Conservation (phyloP, 208 protist genomes). For the Phytomonas francai region DNA sequence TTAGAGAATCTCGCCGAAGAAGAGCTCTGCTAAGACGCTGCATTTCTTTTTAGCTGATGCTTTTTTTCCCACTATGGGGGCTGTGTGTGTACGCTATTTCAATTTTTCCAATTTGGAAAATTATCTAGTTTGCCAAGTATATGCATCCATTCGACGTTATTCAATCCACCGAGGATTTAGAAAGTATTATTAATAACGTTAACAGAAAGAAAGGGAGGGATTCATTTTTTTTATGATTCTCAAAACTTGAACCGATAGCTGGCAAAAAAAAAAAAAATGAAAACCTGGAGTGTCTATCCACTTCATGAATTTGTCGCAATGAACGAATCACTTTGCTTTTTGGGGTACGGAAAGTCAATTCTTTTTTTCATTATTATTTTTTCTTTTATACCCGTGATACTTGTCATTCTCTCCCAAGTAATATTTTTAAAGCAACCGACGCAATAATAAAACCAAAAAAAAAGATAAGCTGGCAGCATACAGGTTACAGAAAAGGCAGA, state of each 20-base stretch:
- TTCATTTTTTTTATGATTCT: neutral
- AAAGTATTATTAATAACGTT: slow-evolving; percentile 3
- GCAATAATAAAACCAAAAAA: no score
- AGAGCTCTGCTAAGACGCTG: slow-evolving; percentile 15
- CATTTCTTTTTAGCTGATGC: slow-evolving; percentile 9
- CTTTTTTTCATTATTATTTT: no score
- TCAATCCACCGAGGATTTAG: neutral
- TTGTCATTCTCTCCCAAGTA: no score
- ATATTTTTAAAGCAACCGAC: no score
- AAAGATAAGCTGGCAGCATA: no score
- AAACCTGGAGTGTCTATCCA: slow-evolving; percentile 2
- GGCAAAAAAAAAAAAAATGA: slow-evolving; percentile 11
- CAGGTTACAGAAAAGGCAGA: no score
- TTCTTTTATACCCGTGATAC: no score
- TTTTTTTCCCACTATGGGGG: neutral
- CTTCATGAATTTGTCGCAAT: slow-evolving; percentile 9
- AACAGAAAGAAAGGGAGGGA: slow-evolving; percentile 7
- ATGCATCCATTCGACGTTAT: neutral
- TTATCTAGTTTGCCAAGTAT: neutral
- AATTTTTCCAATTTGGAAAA: neutral
- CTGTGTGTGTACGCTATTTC: slow-evolving; percentile 1
- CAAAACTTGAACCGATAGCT: slow-evolving; percentile 6
- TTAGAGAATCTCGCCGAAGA: slow-evolving; percentile 50
- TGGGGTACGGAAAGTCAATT: no score
- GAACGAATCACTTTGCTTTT: neutral